A percentile compares a stretch with the other conserved stretches of the same genome.
Evolutionary conservation across 768 basidiomycete species (phyloP).

Genomic region (Boletellus sp.): DNA sequence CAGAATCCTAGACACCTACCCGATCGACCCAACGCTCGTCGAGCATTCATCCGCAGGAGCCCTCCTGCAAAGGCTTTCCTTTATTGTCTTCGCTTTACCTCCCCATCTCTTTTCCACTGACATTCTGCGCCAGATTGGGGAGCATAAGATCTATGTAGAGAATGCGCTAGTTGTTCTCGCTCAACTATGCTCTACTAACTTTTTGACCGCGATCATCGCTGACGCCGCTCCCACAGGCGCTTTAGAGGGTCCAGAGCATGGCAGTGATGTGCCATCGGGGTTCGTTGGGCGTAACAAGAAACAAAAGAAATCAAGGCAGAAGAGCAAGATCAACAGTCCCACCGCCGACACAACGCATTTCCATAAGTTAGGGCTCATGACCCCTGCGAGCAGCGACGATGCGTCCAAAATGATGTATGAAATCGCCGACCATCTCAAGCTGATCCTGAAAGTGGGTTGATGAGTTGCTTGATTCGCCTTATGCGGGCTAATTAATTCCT

Average conservation of each 20-base stretch:
- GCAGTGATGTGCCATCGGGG: constrained; percentile 3
- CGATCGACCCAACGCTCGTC: constrained; percentile 22
- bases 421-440: constrained; percentile 26
- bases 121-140: constrained; percentile 11
- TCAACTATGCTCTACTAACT: constrained; percentile 16
- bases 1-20: constrained; percentile 35
- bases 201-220: not conserved
- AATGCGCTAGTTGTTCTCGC: constrained; percentile 19
- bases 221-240: not conserved
- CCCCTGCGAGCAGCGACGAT: constrained; percentile 27
- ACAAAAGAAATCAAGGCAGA: constrained; percentile 30
- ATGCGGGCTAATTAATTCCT: not conserved
- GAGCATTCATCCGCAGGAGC: constrained; percentile 15
- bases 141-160: constrained; percentile 21
- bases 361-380: constrained; percentile 22
- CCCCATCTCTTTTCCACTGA: constrained; percentile 13
- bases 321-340: constrained; percentile 6
- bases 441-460: constrained; percentile 27
- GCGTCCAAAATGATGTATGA: constrained; percentile 8
- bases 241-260: constrained; percentile 5
- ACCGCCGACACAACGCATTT: constrained; percentile 30
- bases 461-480: not conserved
- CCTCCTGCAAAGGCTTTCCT: constrained; percentile 28
- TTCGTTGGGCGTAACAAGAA: constrained; percentile 16
- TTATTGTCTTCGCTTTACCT: constrained; percentile 24